phyloP scores from a whole-genome alignment of 2,329 filamentous ascomycete genomes.

The Fusarium multiceps region DNA sequence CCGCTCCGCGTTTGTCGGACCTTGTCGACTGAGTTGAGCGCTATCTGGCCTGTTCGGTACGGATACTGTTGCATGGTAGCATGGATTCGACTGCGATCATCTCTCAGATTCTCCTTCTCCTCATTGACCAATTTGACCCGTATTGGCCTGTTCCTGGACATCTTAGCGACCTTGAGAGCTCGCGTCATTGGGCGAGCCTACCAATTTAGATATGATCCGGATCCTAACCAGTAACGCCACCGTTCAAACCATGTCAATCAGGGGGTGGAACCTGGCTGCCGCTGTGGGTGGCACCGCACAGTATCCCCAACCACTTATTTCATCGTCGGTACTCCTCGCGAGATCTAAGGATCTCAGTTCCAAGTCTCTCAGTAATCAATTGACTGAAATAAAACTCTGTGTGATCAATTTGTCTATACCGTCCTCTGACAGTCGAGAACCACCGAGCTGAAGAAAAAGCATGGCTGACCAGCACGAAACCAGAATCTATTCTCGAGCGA shows the following conservation, averaged over 20 bases:
- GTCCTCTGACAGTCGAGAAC: conserved; percentile 7
- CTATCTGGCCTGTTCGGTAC: conserved; percentile 9
- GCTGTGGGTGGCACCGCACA: conserved; percentile 19
- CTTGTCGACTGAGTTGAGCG: conserved; percentile 39
- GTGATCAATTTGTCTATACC: conserved; percentile 21
- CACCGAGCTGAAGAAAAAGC: conserved; percentile 14
- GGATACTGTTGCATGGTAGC: conserved; percentile 3
- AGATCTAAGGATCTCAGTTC: conserved; percentile 1
- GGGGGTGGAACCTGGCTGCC: conserved; percentile 27
- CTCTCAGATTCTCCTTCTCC: conserved; percentile 8
- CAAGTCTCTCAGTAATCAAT: not conserved
- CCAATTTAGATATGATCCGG: conserved; percentile 26
- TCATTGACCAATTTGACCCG: conserved; percentile 6
- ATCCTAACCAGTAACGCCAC: conserved; percentile 41
- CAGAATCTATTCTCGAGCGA: not conserved
- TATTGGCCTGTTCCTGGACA: conserved; percentile 32
- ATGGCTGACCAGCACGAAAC: conserved; percentile 3
- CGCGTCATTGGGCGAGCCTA: conserved; percentile 24
- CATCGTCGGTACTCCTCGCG: not conserved
- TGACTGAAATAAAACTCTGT: not conserved
- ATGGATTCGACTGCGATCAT: conserved; percentile 19
- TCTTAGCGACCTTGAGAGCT: conserved; percentile 17
- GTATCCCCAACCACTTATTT: conserved; percentile 32
- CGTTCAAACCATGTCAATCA: conserved; percentile 38
- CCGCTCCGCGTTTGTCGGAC: conserved; percentile 28